phyloP scores from a whole-genome alignment of 768 basidiomycete genomes.

The Suillus ampliporus region DNA sequence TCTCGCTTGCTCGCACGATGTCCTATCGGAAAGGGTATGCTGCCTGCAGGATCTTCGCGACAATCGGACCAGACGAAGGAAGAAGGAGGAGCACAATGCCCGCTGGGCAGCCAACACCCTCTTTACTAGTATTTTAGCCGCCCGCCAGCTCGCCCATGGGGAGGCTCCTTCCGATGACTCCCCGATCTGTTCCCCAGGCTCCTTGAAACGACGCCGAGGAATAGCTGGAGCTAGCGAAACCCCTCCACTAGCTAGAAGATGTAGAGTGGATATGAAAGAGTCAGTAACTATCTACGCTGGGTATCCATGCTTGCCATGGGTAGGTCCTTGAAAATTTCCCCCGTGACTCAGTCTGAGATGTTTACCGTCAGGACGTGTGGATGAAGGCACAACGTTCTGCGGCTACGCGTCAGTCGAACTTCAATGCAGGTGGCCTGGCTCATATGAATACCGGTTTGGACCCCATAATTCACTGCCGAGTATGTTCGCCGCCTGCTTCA shows the following conservation, averaged over 20 bases:
- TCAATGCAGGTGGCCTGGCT: too few species aligned
- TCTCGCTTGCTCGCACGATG: neutral
- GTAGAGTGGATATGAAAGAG: neutral
- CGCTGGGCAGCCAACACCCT: neutral
- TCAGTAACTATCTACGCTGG: neutral
- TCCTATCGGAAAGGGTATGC: neutral
- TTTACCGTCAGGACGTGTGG: neutral
- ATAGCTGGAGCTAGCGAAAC: neutral
- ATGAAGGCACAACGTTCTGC: neutral
- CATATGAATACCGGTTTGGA: too few species aligned
- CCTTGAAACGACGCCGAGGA: neutral
- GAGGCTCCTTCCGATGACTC: neutral
- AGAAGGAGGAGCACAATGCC: neutral
- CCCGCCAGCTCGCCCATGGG: neutral
- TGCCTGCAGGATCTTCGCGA: neutral
- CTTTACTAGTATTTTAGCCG: neutral
- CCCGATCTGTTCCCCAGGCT: neutral
- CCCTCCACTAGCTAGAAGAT: neutral
- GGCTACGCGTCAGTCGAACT: too few species aligned
- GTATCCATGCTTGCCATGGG: neutral
- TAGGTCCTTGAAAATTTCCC: neutral
- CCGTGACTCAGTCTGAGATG: neutral
- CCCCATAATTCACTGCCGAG: neutral
- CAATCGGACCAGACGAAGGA: neutral
- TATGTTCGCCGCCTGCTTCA: neutral